Conservation (phyloP, 2,329 filamentous ascomycete genomes). For the Penicillium polonicum region DNA sequence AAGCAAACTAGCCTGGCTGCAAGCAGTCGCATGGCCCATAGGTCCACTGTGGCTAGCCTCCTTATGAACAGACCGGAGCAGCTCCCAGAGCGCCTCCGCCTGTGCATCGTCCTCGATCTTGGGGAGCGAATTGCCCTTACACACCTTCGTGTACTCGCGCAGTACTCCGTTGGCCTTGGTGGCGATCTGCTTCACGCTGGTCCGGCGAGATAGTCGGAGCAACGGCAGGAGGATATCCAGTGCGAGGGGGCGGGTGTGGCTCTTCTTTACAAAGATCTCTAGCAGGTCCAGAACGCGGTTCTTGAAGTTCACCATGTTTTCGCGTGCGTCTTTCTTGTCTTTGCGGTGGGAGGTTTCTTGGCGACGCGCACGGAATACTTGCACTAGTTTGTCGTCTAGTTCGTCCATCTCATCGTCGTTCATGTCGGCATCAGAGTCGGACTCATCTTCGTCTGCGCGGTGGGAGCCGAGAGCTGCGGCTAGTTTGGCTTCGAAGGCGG, state of each 20-base stretch:
- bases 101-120: slow-evolving; percentile 36
- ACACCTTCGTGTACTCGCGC: slow-evolving; percentile 68
- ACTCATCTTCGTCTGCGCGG: slow-evolving; percentile 56
- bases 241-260: slow-evolving; percentile 65
- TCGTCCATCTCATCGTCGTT: slow-evolving; percentile 94
- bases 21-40: slow-evolving; percentile 70
- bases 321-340: slow-evolving; percentile 81
- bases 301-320: slow-evolving; percentile 92
- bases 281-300: slow-evolving; percentile 86
- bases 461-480: slow-evolving; percentile 75
- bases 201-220: slow-evolving; percentile 72
- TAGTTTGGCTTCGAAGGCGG: slow-evolving; percentile 71
- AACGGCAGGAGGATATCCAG: slow-evolving; percentile 73
- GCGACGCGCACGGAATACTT: slow-evolving; percentile 77
- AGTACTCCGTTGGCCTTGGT: slow-evolving; percentile 73
- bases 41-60: slow-evolving; percentile 57
- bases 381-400: slow-evolving; percentile 76
- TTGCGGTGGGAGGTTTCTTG: slow-evolving; percentile 72
- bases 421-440: slow-evolving; percentile 80
- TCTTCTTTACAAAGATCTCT: slow-evolving; percentile 77
- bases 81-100: slow-evolving; percentile 49
- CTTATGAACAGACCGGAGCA: slow-evolving; percentile 67
- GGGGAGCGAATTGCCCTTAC: slow-evolving; percentile 49
- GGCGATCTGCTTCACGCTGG: slow-evolving; percentile 70
- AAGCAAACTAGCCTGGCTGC: slow-evolving; percentile 58